phyloP scores from a whole-genome alignment of 1,284 basidiomycete genomes.

The Cutaneotrichosporon sp. region DNA sequence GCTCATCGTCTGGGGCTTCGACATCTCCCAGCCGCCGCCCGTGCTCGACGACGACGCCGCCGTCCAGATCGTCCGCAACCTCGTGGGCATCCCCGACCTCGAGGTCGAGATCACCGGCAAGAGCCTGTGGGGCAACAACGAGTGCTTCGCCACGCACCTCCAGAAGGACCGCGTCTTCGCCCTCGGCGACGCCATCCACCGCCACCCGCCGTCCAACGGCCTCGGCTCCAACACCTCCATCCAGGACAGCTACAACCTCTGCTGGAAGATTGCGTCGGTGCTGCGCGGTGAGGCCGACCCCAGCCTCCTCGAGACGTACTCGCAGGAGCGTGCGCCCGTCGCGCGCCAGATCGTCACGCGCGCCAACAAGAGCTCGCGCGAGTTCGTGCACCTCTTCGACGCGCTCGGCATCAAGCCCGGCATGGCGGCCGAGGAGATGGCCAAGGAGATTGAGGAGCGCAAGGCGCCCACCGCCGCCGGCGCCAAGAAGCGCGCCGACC shows the following conservation, averaged over 20 bases:
- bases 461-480: constrained; percentile 19
- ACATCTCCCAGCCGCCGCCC: constrained; percentile 19
- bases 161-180: constrained; percentile 23
- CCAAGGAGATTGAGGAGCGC: constrained; percentile 24
- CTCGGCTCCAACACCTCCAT: constrained; percentile 25
- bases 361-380: constrained; percentile 23
- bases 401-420: constrained; percentile 24
- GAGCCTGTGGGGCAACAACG: constrained; percentile 25
- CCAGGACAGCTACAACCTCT: constrained; percentile 26
- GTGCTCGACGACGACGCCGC: constrained; percentile 17
- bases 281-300: constrained; percentile 16
- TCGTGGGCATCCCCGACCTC: constrained; percentile 23
- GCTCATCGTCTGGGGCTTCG: constrained; percentile 22
- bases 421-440: constrained; percentile 19
- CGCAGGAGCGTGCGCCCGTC: constrained; percentile 19
- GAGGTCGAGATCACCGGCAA: constrained; percentile 24
- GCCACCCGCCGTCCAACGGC: constrained; percentile 24
- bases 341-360: constrained; percentile 26
- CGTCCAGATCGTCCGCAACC: constrained; percentile 17
- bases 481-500: constrained; percentile 19
- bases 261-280: constrained; percentile 22
- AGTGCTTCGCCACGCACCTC: constrained; percentile 20
- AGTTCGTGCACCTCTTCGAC: constrained; percentile 23
- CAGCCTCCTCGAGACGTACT: constrained; percentile 20
- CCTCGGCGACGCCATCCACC: constrained; percentile 24